Base-by-base conservation (phyloP, 192 early-diverging fungal species). In the Podila epigama region DNA sequence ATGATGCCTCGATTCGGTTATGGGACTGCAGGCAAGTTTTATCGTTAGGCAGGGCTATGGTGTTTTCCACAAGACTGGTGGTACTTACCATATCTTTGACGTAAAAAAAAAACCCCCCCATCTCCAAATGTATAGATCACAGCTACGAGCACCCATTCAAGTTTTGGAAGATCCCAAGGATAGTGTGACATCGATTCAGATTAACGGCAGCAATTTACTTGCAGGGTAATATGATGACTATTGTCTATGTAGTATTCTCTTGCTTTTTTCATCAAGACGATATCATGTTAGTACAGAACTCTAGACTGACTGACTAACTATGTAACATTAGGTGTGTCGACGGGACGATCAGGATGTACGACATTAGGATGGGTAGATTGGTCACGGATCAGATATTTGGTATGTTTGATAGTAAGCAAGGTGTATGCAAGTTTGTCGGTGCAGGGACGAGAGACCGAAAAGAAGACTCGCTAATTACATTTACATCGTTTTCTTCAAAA, bases 131-230 rank as follows among this genome's bases (percentile, higher is more conserved):
- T 11, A 40, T 51, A 79, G 84, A 72, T 86, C 90, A 70, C 70
- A 89, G 44, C 59, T 85, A 52, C 22, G 86, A 80, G 48, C 82
- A 18, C 94, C 94, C 6, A 89, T 99, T 32, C 97, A 99, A 66
- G 73, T 92, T 1, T 60, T 98, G 11, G 85, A 88, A 22, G 95
- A 96, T 11, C 86, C 90, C 41, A 94, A 94, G 72, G 97, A 99
- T 62, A 92, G 92, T 44, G 86, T 99, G 1, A 89, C 92, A 35
- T 89, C 91, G 5, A 80, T 99, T 20, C 80, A 86, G 28, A 66
- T 98, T n/a, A 68, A 81, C 31, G 90, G 85, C 22, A 68, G 81
- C 18, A 89, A 96, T 75, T 88, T 99, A 32, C 66, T 97, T 39
- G 82, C 91, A 33, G 92, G 90, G 90, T 86, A 83, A 60, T 75